phyloP scores from a whole-genome alignment of 768 basidiomycete genomes.

The Lepiota venenata region DNA sequence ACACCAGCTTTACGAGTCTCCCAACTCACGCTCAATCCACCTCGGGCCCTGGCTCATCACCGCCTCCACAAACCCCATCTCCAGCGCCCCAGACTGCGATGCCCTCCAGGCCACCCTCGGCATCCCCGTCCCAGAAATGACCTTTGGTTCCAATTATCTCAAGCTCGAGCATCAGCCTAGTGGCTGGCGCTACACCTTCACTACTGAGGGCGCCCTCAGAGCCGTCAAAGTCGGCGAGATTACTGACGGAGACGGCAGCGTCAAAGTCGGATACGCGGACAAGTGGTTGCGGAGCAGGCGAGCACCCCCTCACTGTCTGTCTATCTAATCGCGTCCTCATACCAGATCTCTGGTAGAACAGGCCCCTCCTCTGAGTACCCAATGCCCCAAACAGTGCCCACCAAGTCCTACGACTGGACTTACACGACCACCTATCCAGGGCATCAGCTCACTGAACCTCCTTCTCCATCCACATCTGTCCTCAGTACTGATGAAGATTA shows the following conservation, averaged over 20 bases:
- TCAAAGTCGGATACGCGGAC: constrained; percentile 93
- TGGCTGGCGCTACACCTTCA: constrained; percentile 66
- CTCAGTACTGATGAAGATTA: constrained; percentile 16
- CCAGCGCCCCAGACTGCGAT: constrained; percentile 74
- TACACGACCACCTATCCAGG: constrained; percentile 90
- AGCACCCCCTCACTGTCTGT: constrained; percentile 19
- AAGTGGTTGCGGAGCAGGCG: constrained; percentile 92
- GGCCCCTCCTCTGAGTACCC: constrained; percentile 59
- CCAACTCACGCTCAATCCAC: constrained; percentile 66
- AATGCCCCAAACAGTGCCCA: constrained; percentile 66
- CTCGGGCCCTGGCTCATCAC: constrained; percentile 69
- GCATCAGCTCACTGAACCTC: constrained; percentile 27
- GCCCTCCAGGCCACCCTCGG: constrained; percentile 59
- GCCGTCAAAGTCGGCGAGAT: constrained; percentile 76
- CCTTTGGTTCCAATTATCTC: constrained; percentile 83
- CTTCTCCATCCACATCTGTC: constrained; percentile 9
- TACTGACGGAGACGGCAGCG: constrained; percentile 80
- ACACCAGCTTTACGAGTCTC: constrained; percentile 66
- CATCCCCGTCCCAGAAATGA: constrained; percentile 94
- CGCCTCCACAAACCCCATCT: constrained; percentile 73
- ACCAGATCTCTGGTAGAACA: constrained; percentile 42
- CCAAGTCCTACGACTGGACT: constrained; percentile 97
- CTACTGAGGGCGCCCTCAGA: constrained; percentile 61
- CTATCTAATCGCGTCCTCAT: constrained; percentile 15
- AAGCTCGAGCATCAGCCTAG: constrained; percentile 60